A percentile compares a stretch with the other conserved stretches of the same genome.
These are phyloP conservation scores for Gynandropsis gynandra DNA, from an alignment of 345 rosid genomes.

Conservation along the genomic window DNA sequence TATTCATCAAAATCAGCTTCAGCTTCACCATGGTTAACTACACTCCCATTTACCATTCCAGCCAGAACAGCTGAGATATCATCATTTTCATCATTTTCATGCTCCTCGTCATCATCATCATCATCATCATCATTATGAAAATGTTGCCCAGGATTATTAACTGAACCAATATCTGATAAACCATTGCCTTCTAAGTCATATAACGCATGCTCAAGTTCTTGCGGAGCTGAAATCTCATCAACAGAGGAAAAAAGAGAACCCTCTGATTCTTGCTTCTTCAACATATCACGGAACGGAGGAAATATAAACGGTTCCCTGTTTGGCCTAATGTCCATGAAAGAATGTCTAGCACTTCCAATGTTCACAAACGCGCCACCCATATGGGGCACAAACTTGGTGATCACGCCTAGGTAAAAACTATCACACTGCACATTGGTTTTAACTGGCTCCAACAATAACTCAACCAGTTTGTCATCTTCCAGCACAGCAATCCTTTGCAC, in stretches of 20 bases:
- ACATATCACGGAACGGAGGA: constrained; percentile 65
- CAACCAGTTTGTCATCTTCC: constrained; percentile 86
- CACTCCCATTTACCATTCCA: constrained; percentile 48
- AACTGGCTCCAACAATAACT: constrained; percentile 85
- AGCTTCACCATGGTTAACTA: constrained; percentile 41
- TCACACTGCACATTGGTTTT: constrained; percentile 86
- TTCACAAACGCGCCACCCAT: constrained; percentile 99
- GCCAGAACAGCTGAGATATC: constrained; percentile 48
- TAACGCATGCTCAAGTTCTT: constrained; percentile 27
- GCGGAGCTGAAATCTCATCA: constrained; percentile 32
- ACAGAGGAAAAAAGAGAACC: constrained; percentile 29
- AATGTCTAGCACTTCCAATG: constrained; percentile 72
- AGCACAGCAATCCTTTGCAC: constrained; percentile 93
- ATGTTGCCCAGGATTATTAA: constrained; percentile 46
- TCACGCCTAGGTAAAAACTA: constrained; percentile 80
- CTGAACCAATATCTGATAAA: constrained; percentile 26
- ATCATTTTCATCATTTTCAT: constrained; percentile 56
- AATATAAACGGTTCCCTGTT: constrained; percentile 77
- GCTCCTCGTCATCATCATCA: constrained; percentile 49
- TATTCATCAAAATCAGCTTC: constrained; percentile 38
- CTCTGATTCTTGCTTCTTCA: constrained; percentile 38
- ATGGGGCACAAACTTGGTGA: constrained; percentile 78
- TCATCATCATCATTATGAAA: constrained; percentile 35
- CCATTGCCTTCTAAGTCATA: constrained; percentile 38
- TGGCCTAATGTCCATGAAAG: constrained; percentile 79